A percentile compares a stretch with the other conserved stretches of the same genome.
These are phyloP conservation scores for Teratosphaeria viscida DNA, from an alignment of 2,329 filamentous ascomycete genomes.

Conservation along the genomic window DNA sequence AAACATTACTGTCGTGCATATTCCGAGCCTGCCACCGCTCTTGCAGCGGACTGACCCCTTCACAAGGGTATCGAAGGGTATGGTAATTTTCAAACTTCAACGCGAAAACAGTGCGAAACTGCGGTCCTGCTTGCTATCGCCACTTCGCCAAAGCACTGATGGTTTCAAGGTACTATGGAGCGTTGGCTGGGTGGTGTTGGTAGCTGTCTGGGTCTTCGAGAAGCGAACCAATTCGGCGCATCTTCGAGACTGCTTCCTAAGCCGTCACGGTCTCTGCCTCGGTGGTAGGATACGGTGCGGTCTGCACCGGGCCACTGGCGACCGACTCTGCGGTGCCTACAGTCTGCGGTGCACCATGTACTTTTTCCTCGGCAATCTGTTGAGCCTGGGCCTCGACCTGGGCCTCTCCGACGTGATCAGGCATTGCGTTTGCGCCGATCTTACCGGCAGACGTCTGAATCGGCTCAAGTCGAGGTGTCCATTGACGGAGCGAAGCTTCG, in stretches of 20 bases:
- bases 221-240: not conserved
- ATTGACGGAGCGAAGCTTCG: slow-evolving; percentile 74
- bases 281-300: slow-evolving; percentile 1
- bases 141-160: not conserved
- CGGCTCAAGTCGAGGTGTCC: slow-evolving; percentile 50
- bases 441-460: slow-evolving; percentile 40
- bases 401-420: not conserved
- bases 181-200: not conserved
- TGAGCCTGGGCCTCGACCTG: slow-evolving; percentile 1
- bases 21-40: not conserved
- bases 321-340: not conserved
- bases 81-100: not conserved
- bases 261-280: not conserved
- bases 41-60: not conserved
- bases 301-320: not conserved
- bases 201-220: not conserved
- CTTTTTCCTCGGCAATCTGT: slow-evolving; percentile 1
- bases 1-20: not conserved
- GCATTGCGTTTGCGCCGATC: slow-evolving; percentile 39
- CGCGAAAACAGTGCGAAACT: not conserved
- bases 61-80: not conserved
- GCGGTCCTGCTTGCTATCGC: not conserved
- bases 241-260: not conserved
- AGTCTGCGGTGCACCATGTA: not conserved
- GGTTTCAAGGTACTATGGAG: not conserved